These are phyloP conservation scores for Metarhizium album DNA, from an alignment of 2,329 filamentous ascomycete species.

Conservation along the genomic window DNA sequence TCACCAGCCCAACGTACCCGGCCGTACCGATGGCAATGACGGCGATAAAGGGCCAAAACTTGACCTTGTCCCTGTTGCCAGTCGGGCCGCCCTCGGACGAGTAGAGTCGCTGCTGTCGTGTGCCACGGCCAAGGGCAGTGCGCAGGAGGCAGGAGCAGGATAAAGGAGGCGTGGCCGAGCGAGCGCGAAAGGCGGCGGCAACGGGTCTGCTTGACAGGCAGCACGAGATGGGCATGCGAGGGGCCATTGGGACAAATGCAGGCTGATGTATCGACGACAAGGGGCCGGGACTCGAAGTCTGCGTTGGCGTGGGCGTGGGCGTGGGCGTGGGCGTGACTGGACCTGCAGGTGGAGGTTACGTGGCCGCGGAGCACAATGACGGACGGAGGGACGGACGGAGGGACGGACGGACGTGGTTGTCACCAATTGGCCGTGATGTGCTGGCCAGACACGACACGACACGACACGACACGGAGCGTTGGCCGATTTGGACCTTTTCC, in stretches of 20 bases:
- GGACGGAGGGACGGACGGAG: too few species aligned
- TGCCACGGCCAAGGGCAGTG: slow-evolving; percentile 15
- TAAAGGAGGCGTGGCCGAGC: slow-evolving; percentile 8
- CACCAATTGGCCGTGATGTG: too few species aligned
- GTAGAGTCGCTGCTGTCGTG: slow-evolving; percentile 19
- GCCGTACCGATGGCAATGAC: slow-evolving; percentile 37
- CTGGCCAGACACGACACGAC: too few species aligned
- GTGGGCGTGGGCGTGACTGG: neutral
- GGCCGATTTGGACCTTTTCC: too few species aligned
- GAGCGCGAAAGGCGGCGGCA: neutral
- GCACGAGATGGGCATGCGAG: slow-evolving; percentile 19
- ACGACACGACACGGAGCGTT: too few species aligned
- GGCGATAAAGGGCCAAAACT: slow-evolving; percentile 47
- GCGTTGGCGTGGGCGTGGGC: neutral
- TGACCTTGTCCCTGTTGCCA: slow-evolving; percentile 29
- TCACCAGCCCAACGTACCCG: slow-evolving; percentile 40
- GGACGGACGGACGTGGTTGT: too few species aligned
- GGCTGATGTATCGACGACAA: neutral
- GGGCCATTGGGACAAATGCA: slow-evolving; percentile 21
- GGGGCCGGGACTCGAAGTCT: neutral
- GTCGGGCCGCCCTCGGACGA: slow-evolving; percentile 23
- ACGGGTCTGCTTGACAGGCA: slow-evolving; percentile 11
- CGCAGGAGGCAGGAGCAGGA: slow-evolving; percentile 2
- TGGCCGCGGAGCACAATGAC: too few species aligned
- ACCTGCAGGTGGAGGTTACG: neutral